These are phyloP conservation scores for Fraxinus baroniana DNA, from an alignment of 305 asterid genomes.

Conservation along the genomic window DNA sequence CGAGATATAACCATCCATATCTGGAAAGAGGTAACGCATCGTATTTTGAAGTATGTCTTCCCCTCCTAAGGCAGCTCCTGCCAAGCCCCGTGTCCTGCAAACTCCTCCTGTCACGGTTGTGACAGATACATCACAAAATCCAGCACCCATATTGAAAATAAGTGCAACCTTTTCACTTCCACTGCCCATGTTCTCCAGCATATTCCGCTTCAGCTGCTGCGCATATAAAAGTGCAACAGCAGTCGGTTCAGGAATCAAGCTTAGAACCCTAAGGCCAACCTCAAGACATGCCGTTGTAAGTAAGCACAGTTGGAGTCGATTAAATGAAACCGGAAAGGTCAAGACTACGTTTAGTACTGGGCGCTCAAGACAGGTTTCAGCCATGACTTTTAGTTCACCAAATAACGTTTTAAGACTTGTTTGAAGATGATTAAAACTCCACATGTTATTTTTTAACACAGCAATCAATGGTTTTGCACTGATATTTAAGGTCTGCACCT, in stretches of 20 bases:
- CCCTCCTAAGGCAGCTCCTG: constrained; percentile 68
- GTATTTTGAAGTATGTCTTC: constrained; percentile 74
- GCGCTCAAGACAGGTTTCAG: constrained; percentile 58
- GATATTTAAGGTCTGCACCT: constrained; percentile 67
- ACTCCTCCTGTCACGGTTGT: constrained; percentile 85
- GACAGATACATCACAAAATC: constrained; percentile 74
- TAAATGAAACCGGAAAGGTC: constrained; percentile 70
- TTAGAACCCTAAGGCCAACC: constrained; percentile 83
- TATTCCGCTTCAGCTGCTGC: constrained; percentile 64
- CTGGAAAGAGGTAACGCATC: constrained; percentile 62
- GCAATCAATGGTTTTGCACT: constrained; percentile 80
- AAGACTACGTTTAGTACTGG: constrained; percentile 57
- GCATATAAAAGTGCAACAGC: constrained; percentile 82
- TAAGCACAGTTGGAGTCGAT: constrained; percentile 68
- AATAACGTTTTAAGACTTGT: constrained; percentile 81
- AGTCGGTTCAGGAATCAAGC: constrained; percentile 88
- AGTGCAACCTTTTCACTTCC: constrained; percentile 69
- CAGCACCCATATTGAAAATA: constrained; percentile 87
- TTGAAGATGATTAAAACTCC: constrained; percentile 84
- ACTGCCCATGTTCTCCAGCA: constrained; percentile 54
- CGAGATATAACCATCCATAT: constrained; percentile 60
- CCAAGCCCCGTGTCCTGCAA: constrained; percentile 70
- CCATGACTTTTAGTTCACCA: constrained; percentile 64
- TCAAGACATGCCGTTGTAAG: constrained; percentile 76
- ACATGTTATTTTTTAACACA: constrained; percentile 67